Base-by-base conservation (phyloP, 495 filamentous ascomycete species). In the Neurospora africana region DNA sequence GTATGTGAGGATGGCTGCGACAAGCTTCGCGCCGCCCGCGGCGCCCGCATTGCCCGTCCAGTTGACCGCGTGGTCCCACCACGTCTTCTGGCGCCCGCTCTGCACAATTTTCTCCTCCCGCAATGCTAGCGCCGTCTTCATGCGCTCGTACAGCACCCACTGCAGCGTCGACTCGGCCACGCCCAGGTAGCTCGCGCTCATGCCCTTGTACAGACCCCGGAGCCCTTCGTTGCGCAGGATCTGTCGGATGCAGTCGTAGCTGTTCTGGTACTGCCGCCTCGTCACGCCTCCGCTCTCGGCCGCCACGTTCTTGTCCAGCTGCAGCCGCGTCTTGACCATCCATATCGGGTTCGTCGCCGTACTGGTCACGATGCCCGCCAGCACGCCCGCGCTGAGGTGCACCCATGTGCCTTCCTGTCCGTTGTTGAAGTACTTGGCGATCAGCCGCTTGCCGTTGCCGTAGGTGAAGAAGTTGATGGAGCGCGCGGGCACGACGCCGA, bases 311-410 rank as follows among this genome's bases (percentile, higher is more conserved):
- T 90, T 92, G 78, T 97, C 93, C 10, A 97, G 89, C 83, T 97
- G 93, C 72, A 97, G 75, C 53, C 93, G 87, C 33, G 93, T 97
- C 84, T 97, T 97, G 70, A 97, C 87, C 67, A 97, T 85, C 93
- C 93, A 97, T 72, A 97, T 96, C 3, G 93, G 93, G 80, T 96
- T 97, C 21, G 93, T 97, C 21, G 90, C 92, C 4, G 93, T 95
- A 23, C 90, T 89, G 0, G 93, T 97, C 23, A 89, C 88, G 41
- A 97, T 84, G 37, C 93, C 93, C 1, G 93, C 92, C 38, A 85
- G 82, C 33, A 89, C 88, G 13, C 91, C 93, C 5, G 92, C 89
- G 71, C 86, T 85, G 0, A 94, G 85, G 79, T 96, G 93, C 7
- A 95, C 87, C 79, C 86, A 87, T 0, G 91, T 86, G 17, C 89